A percentile compares a stretch with the other conserved stretches of the same genome.
Evolutionary conservation across 2,329 filamentous ascomycete species (phyloP).

Genomic region (Diplocarpon rosae): DNA sequence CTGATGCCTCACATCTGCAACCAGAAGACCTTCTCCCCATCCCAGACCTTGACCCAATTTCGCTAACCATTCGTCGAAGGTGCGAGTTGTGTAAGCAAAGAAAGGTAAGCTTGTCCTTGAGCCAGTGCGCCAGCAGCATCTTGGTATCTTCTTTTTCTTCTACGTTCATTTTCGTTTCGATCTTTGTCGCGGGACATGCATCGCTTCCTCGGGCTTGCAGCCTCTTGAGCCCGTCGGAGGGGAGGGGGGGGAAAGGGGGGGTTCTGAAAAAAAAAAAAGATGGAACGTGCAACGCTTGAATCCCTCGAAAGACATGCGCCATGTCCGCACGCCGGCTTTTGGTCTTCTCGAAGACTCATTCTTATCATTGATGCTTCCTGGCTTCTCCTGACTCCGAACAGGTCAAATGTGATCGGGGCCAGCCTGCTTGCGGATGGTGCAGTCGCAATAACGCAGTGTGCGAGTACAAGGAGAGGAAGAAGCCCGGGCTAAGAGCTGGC

Average conservation of each 20-base stretch:
- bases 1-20: constrained; percentile 9
- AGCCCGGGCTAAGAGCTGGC: constrained; percentile 50
- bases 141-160: too few relatives aligned
- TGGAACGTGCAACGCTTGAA: too few relatives aligned
- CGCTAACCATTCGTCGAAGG: constrained; percentile 33
- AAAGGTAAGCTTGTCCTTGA: constrained; percentile 44
- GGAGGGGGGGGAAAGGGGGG: too few relatives aligned
- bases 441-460: constrained; percentile 50
- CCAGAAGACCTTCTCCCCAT: constrained; percentile 9
- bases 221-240: too few relatives aligned
- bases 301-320: neutral
- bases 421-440: constrained; percentile 62
- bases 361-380: neutral
- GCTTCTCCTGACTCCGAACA: constrained; percentile 25
- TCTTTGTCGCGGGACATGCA: too few relatives aligned
- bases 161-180: too few relatives aligned
- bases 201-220: too few relatives aligned
- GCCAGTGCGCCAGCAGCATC: neutral
- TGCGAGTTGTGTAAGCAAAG: constrained; percentile 72
- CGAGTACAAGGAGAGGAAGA: constrained; percentile 60
- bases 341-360: too few relatives aligned
- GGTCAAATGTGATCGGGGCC: constrained; percentile 67
- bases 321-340: neutral
- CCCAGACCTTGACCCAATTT: constrained; percentile 17
- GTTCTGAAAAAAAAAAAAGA: too few relatives aligned